Conservation (phyloP, 2,329 filamentous ascomycete species). For the Shiraia bambusicola region DNA sequence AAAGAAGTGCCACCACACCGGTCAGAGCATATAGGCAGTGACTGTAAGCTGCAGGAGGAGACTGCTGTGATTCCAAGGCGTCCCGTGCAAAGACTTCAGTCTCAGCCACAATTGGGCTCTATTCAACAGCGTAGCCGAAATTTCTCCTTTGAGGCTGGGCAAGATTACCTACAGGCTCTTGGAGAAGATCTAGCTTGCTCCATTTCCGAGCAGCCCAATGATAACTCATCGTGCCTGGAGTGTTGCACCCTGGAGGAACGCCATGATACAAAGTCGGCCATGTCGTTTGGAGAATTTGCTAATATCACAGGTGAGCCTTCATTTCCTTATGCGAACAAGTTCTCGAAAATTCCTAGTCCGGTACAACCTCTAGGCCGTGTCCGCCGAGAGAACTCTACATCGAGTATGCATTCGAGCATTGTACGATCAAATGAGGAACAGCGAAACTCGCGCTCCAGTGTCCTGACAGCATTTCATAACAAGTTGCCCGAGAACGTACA, state of each 20-base stretch:
- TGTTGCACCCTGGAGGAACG: conserved; percentile 1
- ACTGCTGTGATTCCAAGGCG: conserved; percentile 2
- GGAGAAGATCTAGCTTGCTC: conserved; percentile 11
- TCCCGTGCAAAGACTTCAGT: conserved; percentile 12
- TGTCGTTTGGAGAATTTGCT: background rate
- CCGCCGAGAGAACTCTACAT: conserved; percentile 42
- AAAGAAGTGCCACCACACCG: background rate
- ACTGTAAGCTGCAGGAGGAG: too few relatives aligned
- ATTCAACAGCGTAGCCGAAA: conserved; percentile 30
- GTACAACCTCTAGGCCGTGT: conserved; percentile 38
- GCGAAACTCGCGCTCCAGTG: conserved; percentile 33
- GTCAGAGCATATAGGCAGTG: too few relatives aligned
- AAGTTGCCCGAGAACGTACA: conserved; percentile 15
- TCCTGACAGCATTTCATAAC: conserved; percentile 31
- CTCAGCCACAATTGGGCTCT: conserved; percentile 22
- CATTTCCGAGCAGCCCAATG: conserved; percentile 6
- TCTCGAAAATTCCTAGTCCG: conserved; percentile 50
- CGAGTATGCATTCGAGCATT: conserved; percentile 41
- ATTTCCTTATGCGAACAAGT: conserved; percentile 16
- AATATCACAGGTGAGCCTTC: conserved; percentile 7
- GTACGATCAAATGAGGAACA: conserved; percentile 20
- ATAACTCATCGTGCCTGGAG: conserved; percentile 9
- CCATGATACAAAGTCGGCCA: background rate
- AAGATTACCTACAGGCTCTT: conserved; percentile 37
- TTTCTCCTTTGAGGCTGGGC: conserved; percentile 50